phyloP scores from a whole-genome alignment of 495 filamentous ascomycete species.

The Hypoxylon subgilvum region DNA sequence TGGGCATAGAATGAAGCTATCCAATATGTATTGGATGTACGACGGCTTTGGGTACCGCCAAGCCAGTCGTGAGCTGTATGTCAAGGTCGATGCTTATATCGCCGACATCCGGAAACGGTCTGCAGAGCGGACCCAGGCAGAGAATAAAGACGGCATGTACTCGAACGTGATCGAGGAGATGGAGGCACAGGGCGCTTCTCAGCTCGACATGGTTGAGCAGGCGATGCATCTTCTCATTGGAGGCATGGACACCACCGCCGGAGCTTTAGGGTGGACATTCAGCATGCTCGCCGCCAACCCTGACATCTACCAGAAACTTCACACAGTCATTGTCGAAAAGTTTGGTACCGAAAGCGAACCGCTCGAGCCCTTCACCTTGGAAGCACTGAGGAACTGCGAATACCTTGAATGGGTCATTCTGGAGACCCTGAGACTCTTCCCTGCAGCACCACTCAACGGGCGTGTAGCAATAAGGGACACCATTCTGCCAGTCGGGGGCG shows the following conservation, averaged over 20 bases:
- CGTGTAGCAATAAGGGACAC: conserved; percentile 51
- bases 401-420: conserved; percentile 57
- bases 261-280: conserved; percentile 61
- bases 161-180: conserved; percentile 49
- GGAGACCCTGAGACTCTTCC: conserved; percentile 48
- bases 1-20: conserved; percentile 13
- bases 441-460: conserved; percentile 43
- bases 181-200: conserved; percentile 32
- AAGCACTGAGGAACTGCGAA: conserved; percentile 48
- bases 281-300: conserved; percentile 57
- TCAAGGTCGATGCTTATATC: conserved; percentile 16
- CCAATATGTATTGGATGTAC: conserved; percentile 19
- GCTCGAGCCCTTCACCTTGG: conserved; percentile 47
- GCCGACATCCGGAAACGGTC: conserved; percentile 6
- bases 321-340: conserved; percentile 50
- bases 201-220: conserved; percentile 50
- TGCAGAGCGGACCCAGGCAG: conserved; percentile 6
- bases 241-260: conserved; percentile 60
- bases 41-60: conserved; percentile 1
- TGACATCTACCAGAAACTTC: conserved; percentile 56
- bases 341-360: conserved; percentile 52
- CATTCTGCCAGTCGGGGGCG: conserved; percentile 52
- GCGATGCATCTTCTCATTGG: conserved; percentile 64
- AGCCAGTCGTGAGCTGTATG: conserved; percentile 7
- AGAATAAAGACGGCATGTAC: conserved; percentile 21